Evolutionary conservation across 768 basidiomycete genomes (phyloP), one percentile per base, ranked within the genome.

Genomic region (Pulveroboletus sp.): DNA sequence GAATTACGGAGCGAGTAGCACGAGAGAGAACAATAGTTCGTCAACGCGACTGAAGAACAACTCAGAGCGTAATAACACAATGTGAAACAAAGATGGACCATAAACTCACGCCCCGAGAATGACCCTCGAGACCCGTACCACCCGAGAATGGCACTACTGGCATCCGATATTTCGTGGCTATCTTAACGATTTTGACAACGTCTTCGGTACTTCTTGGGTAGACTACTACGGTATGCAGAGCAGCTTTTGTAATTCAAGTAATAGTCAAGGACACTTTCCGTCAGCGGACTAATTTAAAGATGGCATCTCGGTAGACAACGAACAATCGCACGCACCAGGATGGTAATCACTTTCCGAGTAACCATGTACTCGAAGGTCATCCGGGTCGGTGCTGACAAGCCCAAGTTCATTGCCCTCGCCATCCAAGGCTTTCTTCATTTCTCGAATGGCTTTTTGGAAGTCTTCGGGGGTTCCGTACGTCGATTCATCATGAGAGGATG

Each of bases 101-200:
- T 52, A 30, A 19, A 68, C 80, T 50, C 55, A 88, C 87, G 24
- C 80, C 81, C 31, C 77, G 71, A 54, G 77, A 82, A 54, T 90
- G 85, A 0, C 90, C 90, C 62, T 93, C 92, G 20, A 94, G 65
- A 58, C 79, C 83, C 0, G 92, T 94, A 2, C 85, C 92, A 10
- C 89, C 92, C 0, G 84, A 82, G 65, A 85, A 93, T 3, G 90
- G 79, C 1, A 79, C 80, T 19, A 94, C 67, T 0, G 93, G 93
- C 71, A 93, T 85, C 23, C 73, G 74, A 68, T 83, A 85, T 64
- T 83, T 83, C 34, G 75, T 77, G 3, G 92, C 86, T 39, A 87
- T 76, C 50, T 85, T 80, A 41, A 94, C 85, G 41, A 92, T 76
- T 56, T 79, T 76, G 34, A 85, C 83, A 1, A 95, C 89, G 56